Evolutionary conservation across 306 rosid species (phyloP), one percentile per base, ranked within the genome.

Genomic region (Cicer judaicum): DNA sequence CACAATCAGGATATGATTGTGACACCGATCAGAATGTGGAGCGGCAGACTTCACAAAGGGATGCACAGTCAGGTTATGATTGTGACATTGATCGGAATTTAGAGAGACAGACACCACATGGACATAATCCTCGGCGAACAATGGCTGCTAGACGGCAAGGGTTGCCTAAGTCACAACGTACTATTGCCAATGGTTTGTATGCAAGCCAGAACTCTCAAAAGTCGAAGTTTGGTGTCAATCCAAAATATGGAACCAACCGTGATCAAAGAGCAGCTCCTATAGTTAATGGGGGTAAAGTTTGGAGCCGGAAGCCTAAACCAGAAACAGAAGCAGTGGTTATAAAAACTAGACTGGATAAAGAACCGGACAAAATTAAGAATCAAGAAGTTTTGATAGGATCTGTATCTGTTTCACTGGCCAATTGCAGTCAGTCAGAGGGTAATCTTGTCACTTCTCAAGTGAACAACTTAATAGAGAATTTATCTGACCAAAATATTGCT

Each of bases 331-430:
- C 79, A 38, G 80, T 68, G 71, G 76, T 81, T 73, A 76, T 79
- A 46, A 83, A 86, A 78, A 76, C 84, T 71, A 78, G 74, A 70
- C 80, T 70, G 66, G 85, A 69, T 74, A 81, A 79, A 72, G 93
- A 87, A 80, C 70, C 82, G 5, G 90, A 82, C 65, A 80, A 85
- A 78, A 63, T 63, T 15, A 91, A 88, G 74, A 90, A 81, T 60
- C 84, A 57, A 14, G 90, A 93, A 85, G 92, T 93, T 76, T 65
- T 94, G 81, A 94, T 94, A 74, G 98, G 98, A 74, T 94, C 98
- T 38, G 89, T 94, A 55, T 68, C 96, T 6, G 90, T 94, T 64
- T 73, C 87, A 43, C 88, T 94, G 43, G 83, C 86, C 73, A 84
- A 84, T 81, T 78, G 88, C 84, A 61, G 78, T 80, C 89, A 75